These are phyloP conservation scores for Liriodendron chinense DNA, from an alignment of 164 flowering plant species.

Conservation along the genomic window DNA sequence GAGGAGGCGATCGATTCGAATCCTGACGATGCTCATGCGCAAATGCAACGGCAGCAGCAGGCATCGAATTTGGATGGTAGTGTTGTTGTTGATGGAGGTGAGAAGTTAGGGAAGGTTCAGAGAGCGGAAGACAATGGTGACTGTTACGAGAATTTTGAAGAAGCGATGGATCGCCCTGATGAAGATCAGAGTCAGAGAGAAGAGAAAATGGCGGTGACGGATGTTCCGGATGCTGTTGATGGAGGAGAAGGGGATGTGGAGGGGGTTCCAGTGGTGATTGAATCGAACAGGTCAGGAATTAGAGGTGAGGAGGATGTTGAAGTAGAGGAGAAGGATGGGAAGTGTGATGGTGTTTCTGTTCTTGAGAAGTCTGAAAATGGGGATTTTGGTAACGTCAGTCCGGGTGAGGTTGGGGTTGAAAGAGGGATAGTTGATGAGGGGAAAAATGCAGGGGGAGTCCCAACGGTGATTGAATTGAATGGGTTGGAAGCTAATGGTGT, in stretches of 20 bases:
- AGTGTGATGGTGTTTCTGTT: neutral
- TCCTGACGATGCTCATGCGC: constrained; percentile 6
- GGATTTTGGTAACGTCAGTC: constrained; percentile 1
- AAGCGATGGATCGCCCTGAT: constrained; percentile 30
- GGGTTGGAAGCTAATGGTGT: neutral
- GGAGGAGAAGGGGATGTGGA: constrained; percentile 11
- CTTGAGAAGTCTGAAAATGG: neutral
- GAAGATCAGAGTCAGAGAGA: constrained; percentile 8
- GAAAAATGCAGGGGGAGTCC: constrained; percentile 6
- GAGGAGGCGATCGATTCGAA: constrained; percentile 43
- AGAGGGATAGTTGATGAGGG: constrained; percentile 22
- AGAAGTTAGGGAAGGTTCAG: constrained; percentile 12
- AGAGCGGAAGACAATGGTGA: constrained; percentile 14
- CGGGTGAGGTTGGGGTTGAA: neutral
- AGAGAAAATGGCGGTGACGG: neutral
- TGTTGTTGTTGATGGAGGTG: constrained; percentile 15
- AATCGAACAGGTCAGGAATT: constrained; percentile 10
- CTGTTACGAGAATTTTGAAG: constrained; percentile 41
- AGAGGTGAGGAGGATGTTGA: constrained; percentile 5
- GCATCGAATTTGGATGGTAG: neutral
- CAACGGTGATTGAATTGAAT: neutral
- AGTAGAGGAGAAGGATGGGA: neutral
- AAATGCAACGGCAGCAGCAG: neutral
- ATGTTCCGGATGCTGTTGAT: neutral
- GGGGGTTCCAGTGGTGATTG: constrained; percentile 13